Base-by-base conservation (phyloP, 2,329 filamentous ascomycete species). In the Aspergillus sp. region DNA sequence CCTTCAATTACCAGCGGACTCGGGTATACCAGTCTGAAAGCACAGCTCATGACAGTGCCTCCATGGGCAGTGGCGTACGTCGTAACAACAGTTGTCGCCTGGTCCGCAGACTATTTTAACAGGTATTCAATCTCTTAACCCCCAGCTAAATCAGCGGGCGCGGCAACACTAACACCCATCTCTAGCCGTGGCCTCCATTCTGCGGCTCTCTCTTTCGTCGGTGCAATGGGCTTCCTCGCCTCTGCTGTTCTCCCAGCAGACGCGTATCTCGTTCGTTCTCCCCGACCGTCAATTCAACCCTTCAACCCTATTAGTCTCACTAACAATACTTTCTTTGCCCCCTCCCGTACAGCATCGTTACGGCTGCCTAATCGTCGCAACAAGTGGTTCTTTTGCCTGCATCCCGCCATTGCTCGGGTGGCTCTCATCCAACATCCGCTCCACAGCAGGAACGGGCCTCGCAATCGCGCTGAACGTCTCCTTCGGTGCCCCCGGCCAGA, bases 341-440 rank as follows among this genome's bases (percentile, higher is more conserved):
- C 20, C n/a, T n/a, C 24, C 8, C 8, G 8, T 30, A 11, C 9
- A 78, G 66, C 69, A 77, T 15, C 84, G 88, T n/a, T 90, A 90
- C 67, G 87, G 85, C 36, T 88, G 86, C 60, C 80, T 91, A 9
- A 88, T 90, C 32, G 77, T 91, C 39, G 87, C 86, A 0, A 80
- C 85, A 1, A 82, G 83, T 2, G 88, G 89, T 1, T 79, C 87
- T 0, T 91, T 91, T 60, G 81, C 85, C 1, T 87, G 84, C 62
- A 88, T 90, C 45, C 87, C 88, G 0, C 86, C 87, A 0, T 79
- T 91, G 58, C 78, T 89, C 1, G 87, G 86, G n/a, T 89, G 87
- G 87, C 76, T 90, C 6, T 85, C 84, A 8, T 85, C 83, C 41
- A 91, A 91, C 66, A 76, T 89, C 48, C 83, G 83, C 66, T 85